Percentiles rank a stretch among this genome's conserved stretches.
Conservation (phyloP, 495 filamentous ascomycete genomes). For the Penicillium odoratum region DNA sequence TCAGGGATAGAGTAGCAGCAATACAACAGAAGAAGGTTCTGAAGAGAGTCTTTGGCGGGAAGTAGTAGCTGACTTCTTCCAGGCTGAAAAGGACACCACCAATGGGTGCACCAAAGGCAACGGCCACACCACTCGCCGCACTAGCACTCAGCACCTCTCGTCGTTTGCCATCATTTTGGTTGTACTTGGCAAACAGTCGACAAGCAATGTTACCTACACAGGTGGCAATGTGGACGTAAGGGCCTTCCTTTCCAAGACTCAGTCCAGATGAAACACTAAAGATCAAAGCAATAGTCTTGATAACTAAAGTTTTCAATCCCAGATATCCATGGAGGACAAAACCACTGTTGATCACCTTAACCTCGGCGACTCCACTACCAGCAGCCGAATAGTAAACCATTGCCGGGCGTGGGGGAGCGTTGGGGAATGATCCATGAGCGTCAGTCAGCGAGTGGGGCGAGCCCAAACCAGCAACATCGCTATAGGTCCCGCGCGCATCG, state of each 20-base stretch:
- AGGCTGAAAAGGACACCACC: conserved; percentile 92
- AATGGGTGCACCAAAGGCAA: conserved; percentile 92
- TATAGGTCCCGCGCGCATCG: conserved; percentile 35
- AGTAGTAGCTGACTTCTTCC: conserved; percentile 96
- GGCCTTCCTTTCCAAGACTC: conserved; percentile 94
- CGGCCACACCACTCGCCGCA: conserved; percentile 88
- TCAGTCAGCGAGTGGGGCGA: conserved; percentile 40
- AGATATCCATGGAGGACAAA: conserved; percentile 97
- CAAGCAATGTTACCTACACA: conserved; percentile 96
- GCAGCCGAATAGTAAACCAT: conserved; percentile 96
- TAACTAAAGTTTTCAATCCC: conserved; percentile 80
- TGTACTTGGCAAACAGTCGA: conserved; percentile 89
- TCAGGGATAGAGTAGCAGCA: conserved; percentile 81
- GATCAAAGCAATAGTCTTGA: conserved; percentile 82
- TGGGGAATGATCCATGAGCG: conserved; percentile 28
- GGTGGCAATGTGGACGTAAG: conserved; percentile 95
- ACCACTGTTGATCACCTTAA: conserved; percentile 94
- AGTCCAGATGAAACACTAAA: conserved; percentile 90
- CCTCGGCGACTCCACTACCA: conserved; percentile 94
- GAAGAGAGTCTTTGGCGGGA: conserved; percentile 97
- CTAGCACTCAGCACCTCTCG: conserved; percentile 92
- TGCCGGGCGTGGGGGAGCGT: conserved; percentile 51
- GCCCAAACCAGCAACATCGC: conserved; percentile 27
- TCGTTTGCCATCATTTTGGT: conserved; percentile 85
- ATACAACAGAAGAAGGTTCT: conserved; percentile 99